phyloP scores from a whole-genome alignment of 176 grass and related monocot species.

The Zoysia japonica region DNA sequence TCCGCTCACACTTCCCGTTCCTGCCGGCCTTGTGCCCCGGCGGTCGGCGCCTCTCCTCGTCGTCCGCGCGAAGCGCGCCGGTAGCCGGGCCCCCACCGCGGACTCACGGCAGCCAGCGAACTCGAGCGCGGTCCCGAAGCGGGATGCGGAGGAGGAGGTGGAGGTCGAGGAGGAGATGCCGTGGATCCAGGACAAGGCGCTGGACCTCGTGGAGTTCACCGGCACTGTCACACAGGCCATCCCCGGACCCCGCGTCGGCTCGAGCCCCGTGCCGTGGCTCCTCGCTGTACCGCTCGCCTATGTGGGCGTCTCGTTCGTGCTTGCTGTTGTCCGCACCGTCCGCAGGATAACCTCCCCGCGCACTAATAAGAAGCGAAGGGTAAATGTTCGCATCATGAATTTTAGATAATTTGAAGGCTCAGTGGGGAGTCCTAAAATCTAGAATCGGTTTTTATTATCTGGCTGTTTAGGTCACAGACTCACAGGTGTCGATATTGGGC shows the following conservation, averaged over 20 bases:
- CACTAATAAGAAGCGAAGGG: slow-evolving; percentile 79
- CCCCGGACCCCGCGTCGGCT: slow-evolving; percentile 79
- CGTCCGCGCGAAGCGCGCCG: slow-evolving; percentile 50
- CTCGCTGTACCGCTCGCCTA: slow-evolving; percentile 78
- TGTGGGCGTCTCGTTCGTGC: slow-evolving; percentile 66
- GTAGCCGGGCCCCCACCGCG: slow-evolving; percentile 3
- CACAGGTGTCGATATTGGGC: neutral
- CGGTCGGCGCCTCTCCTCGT: slow-evolving; percentile 41
- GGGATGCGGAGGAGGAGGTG: slow-evolving; percentile 52
- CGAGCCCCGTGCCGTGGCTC: slow-evolving; percentile 76
- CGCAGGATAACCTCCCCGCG: slow-evolving; percentile 78
- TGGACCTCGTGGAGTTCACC: slow-evolving; percentile 97
- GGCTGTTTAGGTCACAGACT: neutral
- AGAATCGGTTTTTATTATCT: neutral
- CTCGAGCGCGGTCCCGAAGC: slow-evolving; percentile 30
- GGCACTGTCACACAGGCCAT: slow-evolving; percentile 93
- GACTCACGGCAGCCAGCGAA: slow-evolving; percentile 45
- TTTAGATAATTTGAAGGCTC: neutral
- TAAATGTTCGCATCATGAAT: slow-evolving; percentile 17
- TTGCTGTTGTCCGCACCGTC: slow-evolving; percentile 65
- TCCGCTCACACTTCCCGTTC: slow-evolving; percentile 12
- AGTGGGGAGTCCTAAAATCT: neutral
- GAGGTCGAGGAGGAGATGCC: slow-evolving; percentile 95
- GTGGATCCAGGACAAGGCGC: slow-evolving; percentile 98
- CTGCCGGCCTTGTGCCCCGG: slow-evolving; percentile 2